A percentile compares a stretch with the other conserved stretches of the same genome.
These are phyloP conservation scores for Agaricus blazei DNA, from an alignment of 768 basidiomycete genomes.

Conservation along the genomic window DNA sequence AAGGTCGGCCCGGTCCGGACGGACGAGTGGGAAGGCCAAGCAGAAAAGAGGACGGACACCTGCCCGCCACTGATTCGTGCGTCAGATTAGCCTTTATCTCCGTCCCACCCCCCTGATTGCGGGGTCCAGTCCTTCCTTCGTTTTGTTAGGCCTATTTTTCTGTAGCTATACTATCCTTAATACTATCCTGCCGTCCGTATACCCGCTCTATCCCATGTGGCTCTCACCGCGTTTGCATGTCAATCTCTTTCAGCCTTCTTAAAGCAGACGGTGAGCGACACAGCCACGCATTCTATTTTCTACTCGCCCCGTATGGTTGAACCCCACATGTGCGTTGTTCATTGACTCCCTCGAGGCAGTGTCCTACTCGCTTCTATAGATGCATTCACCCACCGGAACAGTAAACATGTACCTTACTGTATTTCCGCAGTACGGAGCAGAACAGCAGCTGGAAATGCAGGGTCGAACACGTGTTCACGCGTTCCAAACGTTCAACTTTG, in stretches of 20 bases:
- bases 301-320: neutral
- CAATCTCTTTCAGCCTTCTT: neutral
- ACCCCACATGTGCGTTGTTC: neutral
- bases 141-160: neutral
- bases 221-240: conserved; percentile 2
- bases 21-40: conserved; percentile 3
- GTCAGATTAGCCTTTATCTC: neutral
- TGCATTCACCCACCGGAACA: neutral
- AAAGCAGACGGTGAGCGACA: neutral
- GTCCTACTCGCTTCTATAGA: neutral
- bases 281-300: neutral
- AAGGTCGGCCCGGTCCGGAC: neutral
- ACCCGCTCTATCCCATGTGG: neutral
- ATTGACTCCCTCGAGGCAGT: conserved; percentile 1
- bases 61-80: neutral
- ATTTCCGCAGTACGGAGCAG: neutral
- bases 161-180: conserved; percentile 2
- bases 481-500: neutral
- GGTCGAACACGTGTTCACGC: conserved; percentile 7
- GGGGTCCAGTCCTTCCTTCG: neutral
- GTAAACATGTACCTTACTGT: neutral
- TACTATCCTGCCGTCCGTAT: neutral
- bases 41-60: conserved; percentile 1
- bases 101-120: neutral
- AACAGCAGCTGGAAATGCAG: neutral